Base-by-base conservation (phyloP, 768 basidiomycete genomes). In the Boletus reticuloceps region DNA sequence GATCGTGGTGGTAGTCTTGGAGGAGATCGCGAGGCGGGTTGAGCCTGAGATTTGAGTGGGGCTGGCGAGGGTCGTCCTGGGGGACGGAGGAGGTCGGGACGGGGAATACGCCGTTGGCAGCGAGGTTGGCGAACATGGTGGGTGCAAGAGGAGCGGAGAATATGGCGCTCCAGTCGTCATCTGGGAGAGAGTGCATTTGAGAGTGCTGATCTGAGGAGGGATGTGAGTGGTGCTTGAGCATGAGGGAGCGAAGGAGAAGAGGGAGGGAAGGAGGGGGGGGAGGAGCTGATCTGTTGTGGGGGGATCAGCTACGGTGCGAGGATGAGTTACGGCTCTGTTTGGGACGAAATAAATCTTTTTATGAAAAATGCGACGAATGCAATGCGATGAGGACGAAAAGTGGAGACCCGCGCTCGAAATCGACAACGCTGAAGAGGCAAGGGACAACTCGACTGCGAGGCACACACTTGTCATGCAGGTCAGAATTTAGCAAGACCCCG, bases 111-210 rank as follows among this genome's bases (percentile, higher is more conserved):
- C 82, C 83, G 63, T 82, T 83, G 4, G 85, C 80, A 13, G 82
- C 78, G 41, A 89, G 78, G 36, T 80, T 78, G 39, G 83, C 80
- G 62, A 86, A 88, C 34, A 83, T 72, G 42, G 78, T 66, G 7
- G 85, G 82, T 56, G 85, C 78, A 47, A 88, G 74, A 3, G 88
- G 82, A 5, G 79, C 67, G n/a, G 86, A 74, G 68, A 86, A 87
- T 19, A 87, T 50, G 59, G 76, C 72, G 25, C 69, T 72, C 88
- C 88, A 89, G 34, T 78, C 77, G n/a, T 67, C 66, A 51, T 54
- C 61, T 7, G 63, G 45, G 47, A 68, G 22, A 10, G 69, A 12
- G 1, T 69, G 69, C 65, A 67, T 70, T 44, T 45, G 38, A 2
- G 12, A 12, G 49, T 38, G n/a, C 32, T 29, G 58, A 65, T 69